Percentiles rank a stretch among this genome's conserved stretches.
Conservation (phyloP, 768 basidiomycete species). For the Xerocomus spinulosus region DNA sequence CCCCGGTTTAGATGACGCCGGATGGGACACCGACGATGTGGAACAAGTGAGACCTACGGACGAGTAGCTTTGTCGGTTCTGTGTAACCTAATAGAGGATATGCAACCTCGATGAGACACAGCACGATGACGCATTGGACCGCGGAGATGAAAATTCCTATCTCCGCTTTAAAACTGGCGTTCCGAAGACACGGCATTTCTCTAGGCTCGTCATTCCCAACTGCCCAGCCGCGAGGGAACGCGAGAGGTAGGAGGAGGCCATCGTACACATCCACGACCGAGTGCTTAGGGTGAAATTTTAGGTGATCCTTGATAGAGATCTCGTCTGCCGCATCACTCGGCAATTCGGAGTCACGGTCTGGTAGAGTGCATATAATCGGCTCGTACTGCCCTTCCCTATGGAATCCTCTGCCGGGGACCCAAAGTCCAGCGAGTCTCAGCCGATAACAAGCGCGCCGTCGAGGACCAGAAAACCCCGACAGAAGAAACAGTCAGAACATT, state of each 20-base stretch:
- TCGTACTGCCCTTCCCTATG: constrained; percentile 34
- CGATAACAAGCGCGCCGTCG: constrained; percentile 37
- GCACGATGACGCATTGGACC: constrained; percentile 3
- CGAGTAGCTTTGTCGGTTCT: constrained; percentile 14
- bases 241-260: constrained; percentile 16
- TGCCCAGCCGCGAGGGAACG: constrained; percentile 10
- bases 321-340: constrained; percentile 22
- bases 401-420: constrained; percentile 48
- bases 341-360: constrained; percentile 29
- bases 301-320: constrained; percentile 14
- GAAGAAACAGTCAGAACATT: constrained; percentile 38
- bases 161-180: constrained; percentile 22
- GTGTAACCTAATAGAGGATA: background rate
- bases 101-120: no score
- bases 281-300: constrained; percentile 9
- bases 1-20: constrained; percentile 49
- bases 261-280: constrained; percentile 7
- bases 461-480: constrained; percentile 52
- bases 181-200: constrained; percentile 29
- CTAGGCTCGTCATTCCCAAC: constrained; percentile 13
- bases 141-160: constrained; percentile 20
- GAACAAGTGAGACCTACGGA: constrained; percentile 14
- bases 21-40: constrained; percentile 25
- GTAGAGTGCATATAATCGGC: constrained; percentile 21
- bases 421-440: constrained; percentile 36